phyloP scores from a whole-genome alignment of 148 eudicot species.

The Cornus kousa region DNA sequence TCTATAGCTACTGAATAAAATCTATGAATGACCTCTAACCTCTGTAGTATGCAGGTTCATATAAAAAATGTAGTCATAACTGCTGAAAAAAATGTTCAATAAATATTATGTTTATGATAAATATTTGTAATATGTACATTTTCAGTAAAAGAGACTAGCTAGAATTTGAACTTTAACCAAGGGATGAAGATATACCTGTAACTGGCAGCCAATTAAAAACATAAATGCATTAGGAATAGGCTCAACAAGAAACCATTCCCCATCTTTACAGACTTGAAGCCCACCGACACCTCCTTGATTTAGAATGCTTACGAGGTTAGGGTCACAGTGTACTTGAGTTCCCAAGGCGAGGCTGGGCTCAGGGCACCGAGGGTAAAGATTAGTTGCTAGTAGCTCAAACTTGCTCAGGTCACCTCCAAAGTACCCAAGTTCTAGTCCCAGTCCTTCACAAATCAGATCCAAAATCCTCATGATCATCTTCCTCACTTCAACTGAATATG shows the following conservation, averaged over 20 bases:
- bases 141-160: background rate
- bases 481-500: constrained; percentile 32
- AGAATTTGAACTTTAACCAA: background rate
- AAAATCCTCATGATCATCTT: constrained; percentile 25
- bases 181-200: constrained; percentile 24
- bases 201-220: constrained; percentile 36
- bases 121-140: too few relatives aligned
- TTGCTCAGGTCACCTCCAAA: constrained; percentile 28
- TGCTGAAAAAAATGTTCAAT: too few relatives aligned
- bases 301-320: constrained; percentile 32
- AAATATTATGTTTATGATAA: too few relatives aligned
- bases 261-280: constrained; percentile 37
- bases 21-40: too few relatives aligned
- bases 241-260: constrained; percentile 40
- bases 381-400: constrained; percentile 31
- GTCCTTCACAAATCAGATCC: constrained; percentile 36
- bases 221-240: constrained; percentile 37
- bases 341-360: constrained; percentile 42
- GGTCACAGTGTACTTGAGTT: constrained; percentile 38
- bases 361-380: constrained; percentile 39
- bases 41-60: background rate
- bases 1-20: background rate
- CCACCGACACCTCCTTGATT: constrained; percentile 33
- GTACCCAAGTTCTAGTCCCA: constrained; percentile 34
- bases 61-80: too few relatives aligned